Base-by-base conservation (phyloP, 148 eudicot species). In the Nepenthes mirabilis region DNA sequence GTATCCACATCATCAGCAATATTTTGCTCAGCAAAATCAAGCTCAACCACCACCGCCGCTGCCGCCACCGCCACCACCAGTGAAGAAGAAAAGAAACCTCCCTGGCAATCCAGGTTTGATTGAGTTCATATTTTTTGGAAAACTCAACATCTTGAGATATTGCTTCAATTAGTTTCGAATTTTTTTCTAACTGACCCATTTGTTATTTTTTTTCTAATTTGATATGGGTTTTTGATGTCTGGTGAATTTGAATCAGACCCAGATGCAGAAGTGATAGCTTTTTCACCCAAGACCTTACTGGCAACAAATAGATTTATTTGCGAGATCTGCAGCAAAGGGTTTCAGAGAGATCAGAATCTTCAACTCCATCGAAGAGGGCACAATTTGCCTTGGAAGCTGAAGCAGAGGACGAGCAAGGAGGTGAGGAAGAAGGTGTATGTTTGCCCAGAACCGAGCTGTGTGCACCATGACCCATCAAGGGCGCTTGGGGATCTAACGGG, bases 401-500 rank as follows among this genome's bases (percentile, higher is more conserved):
- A 49, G 52, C 52, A 49, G 14, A 49, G 14, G 13, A 5, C 52
- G 0, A 49, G 11, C 52, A 49, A 49, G 13, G 52, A 49, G 52
- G 52, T 49, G 10, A 49, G 52, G 52, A 49, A 49, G 52, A 49
- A 49, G 52, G 52, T 49, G 52, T 49, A 49, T 49, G 52, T 49
- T n/a, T 82, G 87, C 75, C 87, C 87, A 37, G 83, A 79, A 65
- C 36, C 35, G 1, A 62, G 75, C 40, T 82, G 87, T 43, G 78
- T 82, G 0, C 87, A 82, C 62, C 79, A 82, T 23, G 78, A 79
- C 47, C 83, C 83, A 2, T 73, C 80, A 12, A 76, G 87, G 67
- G 87, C 87, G 2, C 75, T 82, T 9, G 87, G 87, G 12, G 87
- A 82, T 53, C 67, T 82, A 32, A 82, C 87, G 11, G 87, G 87